A percentile compares a stretch with the other conserved stretches of the same genome.
Evolutionary conservation across 1,139 yeast species (phyloP).

Genomic region (Hanseniaspora uvarum): DNA sequence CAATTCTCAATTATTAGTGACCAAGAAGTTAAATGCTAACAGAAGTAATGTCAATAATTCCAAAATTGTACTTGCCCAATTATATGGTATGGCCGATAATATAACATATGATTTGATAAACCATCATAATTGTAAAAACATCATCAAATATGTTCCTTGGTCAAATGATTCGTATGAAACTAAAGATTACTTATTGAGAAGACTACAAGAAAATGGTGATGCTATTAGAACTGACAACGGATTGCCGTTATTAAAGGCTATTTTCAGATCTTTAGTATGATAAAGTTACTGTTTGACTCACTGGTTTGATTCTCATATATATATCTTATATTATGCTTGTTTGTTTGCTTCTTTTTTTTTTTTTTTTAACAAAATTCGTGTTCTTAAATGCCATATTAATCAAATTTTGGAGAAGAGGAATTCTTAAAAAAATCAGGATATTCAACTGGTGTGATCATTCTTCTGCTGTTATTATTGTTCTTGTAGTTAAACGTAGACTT

Average conservation of each 20-base stretch:
- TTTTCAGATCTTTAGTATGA: slow-evolving; percentile 34
- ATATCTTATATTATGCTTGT: too few species aligned
- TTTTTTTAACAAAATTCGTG: neutral
- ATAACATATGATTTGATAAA: slow-evolving; percentile 65
- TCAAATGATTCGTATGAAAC: slow-evolving; percentile 89
- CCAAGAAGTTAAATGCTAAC: slow-evolving; percentile 38
- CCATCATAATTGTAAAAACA: slow-evolving; percentile 56
- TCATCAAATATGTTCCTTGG: slow-evolving; percentile 95
- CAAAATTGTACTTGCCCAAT: slow-evolving; percentile 78
- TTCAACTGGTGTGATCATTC: slow-evolving; percentile 7
- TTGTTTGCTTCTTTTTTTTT: too few species aligned
- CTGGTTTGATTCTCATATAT: neutral
- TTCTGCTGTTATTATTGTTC: neutral
- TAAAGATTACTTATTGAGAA: slow-evolving; percentile 76
- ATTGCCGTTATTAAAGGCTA: slow-evolving; percentile 57
- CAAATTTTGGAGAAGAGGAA: neutral
- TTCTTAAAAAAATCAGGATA: neutral
- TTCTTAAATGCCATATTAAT: neutral
- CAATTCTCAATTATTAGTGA: slow-evolving; percentile 64
- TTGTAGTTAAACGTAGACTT: slow-evolving; percentile 15
- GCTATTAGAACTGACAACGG: slow-evolving; percentile 88
- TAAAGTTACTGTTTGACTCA: neutral
- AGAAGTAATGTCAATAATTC: slow-evolving; percentile 34
- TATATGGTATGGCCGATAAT: slow-evolving; percentile 92
- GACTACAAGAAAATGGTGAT: slow-evolving; percentile 94